Evolutionary conservation across 768 basidiomycete genomes (phyloP).

Genomic region (Suillus lakei): DNA sequence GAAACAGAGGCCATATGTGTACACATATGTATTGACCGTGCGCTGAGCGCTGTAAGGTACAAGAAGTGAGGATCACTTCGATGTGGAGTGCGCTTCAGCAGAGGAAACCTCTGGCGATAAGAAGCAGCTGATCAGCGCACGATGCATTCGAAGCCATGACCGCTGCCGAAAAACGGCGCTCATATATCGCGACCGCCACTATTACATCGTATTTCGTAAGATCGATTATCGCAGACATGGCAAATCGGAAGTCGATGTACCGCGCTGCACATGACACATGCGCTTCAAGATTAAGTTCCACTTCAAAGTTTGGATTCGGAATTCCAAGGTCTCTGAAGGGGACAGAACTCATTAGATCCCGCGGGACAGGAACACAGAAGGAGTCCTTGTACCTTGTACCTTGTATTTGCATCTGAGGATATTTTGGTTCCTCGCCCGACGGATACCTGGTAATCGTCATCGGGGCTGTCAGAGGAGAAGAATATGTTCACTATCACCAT

Average conservation of each 20-base stretch:
- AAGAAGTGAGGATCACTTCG: background rate
- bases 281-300: background rate
- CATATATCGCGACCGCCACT: conserved; percentile 3
- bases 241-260: conserved; percentile 1
- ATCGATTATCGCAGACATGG: background rate
- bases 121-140: background rate
- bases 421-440: background rate
- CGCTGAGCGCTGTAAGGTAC: background rate
- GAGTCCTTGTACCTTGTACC: conserved; percentile 3
- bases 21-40: background rate
- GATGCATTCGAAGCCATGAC: background rate
- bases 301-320: background rate
- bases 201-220: conserved; percentile 8
- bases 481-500: conserved; percentile 1
- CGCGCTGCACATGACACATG: background rate
- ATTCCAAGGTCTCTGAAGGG: background rate
- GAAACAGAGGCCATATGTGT: background rate
- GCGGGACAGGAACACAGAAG: background rate
- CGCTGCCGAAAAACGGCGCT: background rate
- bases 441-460: background rate
- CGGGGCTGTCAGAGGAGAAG: background rate
- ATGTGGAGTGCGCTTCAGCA: background rate
- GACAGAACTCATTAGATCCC: background rate
- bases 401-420: background rate
- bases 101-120: background rate